Base-by-base conservation (phyloP, 768 basidiomycete genomes). In the Suillus subluteus region DNA sequence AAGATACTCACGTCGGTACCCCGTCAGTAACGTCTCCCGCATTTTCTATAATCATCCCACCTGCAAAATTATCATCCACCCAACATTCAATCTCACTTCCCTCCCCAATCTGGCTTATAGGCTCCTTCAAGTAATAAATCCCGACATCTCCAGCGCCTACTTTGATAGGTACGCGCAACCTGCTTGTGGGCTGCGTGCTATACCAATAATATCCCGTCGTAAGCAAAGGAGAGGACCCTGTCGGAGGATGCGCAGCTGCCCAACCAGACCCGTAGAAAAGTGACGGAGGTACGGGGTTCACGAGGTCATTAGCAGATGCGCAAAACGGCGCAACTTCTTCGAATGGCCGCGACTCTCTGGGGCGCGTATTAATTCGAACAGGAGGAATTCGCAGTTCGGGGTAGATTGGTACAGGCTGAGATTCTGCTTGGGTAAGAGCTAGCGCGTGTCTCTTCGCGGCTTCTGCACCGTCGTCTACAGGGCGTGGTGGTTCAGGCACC, bases 261-360 rank as follows among this genome's bases (percentile, higher is more conserved):
- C 97, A 99, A 7, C 98, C 98, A 0, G 91, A 90, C 38, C 96
- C 98, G 68, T 91, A 92, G 81, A 99, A 99, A 71, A 98, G 80
- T 38, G 93, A 94, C 0, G 91, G 88, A n/a, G 97, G 97, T 0
- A 99, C 84, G 1, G 98, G 98, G 80, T 99, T 98, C 78, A 99
- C 94, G 62, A 99, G 83, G 76, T 99, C 96, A 78, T 98, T 97
- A n/a, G 98, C 98, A 26, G 90, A 91, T 0, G 94, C 95, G 77
- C 98, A 99, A 81, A 85, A 95, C 8, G 97, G 98, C 46, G 88
- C 84, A 62, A 97, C 87, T 78, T 99, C 98, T 75, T 92, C 87
- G 76, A 91, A 97, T 4, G 87, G 82, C 1, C 80, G 78, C 15
- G 75, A 70, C 1, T 76, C 79, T 66, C 78, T 79, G 3, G 92